Base-by-base conservation (phyloP, 1,284 basidiomycete species). In the Ustilago bromivora region DNA sequence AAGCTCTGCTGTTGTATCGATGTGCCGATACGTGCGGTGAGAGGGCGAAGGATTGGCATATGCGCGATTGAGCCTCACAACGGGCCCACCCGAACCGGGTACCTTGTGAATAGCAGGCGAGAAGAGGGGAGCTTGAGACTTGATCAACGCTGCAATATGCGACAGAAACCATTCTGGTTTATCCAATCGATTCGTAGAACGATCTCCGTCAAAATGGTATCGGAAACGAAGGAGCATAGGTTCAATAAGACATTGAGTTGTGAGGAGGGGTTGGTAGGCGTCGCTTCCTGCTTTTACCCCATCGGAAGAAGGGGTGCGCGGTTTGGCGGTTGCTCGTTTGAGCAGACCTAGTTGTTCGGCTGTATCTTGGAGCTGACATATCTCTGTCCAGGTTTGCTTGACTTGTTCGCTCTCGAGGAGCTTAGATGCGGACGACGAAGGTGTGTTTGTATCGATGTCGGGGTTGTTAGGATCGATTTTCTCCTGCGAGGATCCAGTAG, bases 141-240 rank as follows among this genome's bases (percentile, higher is more conserved):
- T 70, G n/a, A 86, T 56, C 11, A 86, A 77, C 80, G 97, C 94
- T 34, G 94, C 88, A 17, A 98, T 89, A 85, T 98, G 94, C 3
- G 94, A 92, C 81, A 99, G 93, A 81, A 94, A 98, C 94, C 96
- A 99, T 86, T 98, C 97, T 0, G 96, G 96, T 93, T 82, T 99
- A 88, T 98, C 96, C 7, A 96, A 87, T 55, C 94, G 90, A 86
- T 98, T 99, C 0, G 96, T 99, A 71, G 92, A 90, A 40, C 94
- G 89, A 13, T 90, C 89, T 0, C 93, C 91, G 74, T 98, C 95
- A 81, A 99, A 99, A 84, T 99, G 97, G 86, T 93, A 99, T 80
- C 93, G 94, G 89, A 98, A 99, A 28, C 96, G 91, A 54, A 95
- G 88, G 2, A 93, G 89, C 55, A 99, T 89, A 0, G 95, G 94